phyloP scores from a whole-genome alignment of 164 flowering plant species.

The Cinnamomum chago region DNA sequence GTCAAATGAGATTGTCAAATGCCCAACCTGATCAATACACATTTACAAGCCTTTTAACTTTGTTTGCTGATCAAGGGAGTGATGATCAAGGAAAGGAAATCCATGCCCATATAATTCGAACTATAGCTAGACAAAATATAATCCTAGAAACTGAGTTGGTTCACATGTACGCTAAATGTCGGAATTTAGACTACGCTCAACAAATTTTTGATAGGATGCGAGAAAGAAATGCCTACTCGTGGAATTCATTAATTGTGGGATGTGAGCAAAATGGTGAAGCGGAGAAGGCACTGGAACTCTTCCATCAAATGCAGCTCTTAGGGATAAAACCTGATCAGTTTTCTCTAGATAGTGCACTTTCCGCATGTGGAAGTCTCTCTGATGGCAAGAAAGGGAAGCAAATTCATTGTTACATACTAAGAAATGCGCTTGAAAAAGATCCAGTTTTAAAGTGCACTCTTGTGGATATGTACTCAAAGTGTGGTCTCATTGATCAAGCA shows the following conservation, averaged over 20 bases:
- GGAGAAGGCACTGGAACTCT: slow-evolving; percentile 11
- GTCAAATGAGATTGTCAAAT: slow-evolving; percentile 5
- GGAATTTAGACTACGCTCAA: slow-evolving; percentile 7
- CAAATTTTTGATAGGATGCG: slow-evolving; percentile 16
- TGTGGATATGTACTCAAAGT: slow-evolving; percentile 20
- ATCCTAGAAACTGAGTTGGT: slow-evolving; percentile 10
- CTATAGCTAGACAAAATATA: slow-evolving; percentile 2
- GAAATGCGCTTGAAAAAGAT: slow-evolving; percentile 13
- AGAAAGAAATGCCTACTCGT: slow-evolving; percentile 19
- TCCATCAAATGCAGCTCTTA: slow-evolving; percentile 15
- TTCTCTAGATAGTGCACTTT: slow-evolving; percentile 14
- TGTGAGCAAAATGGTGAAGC: slow-evolving; percentile 11
- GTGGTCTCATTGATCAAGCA: slow-evolving; percentile 17
- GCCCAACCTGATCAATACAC: slow-evolving; percentile 6
- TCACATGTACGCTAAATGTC: slow-evolving; percentile 13
- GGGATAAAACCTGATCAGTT: slow-evolving; percentile 20
- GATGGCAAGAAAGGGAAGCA: slow-evolving; percentile 13
- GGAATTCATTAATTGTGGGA: slow-evolving; percentile 22
- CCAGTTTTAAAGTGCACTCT: slow-evolving; percentile 9
- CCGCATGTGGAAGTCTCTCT: slow-evolving; percentile 6
- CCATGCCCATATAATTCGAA: slow-evolving; percentile 14
- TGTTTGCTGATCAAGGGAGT: slow-evolving; percentile 4
- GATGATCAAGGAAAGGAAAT: slow-evolving; percentile 12
- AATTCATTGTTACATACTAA: slow-evolving; percentile 19
- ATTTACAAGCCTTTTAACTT: slow-evolving; percentile 5